Evolutionary conservation across 345 rosid species (phyloP).

Genomic region (Arabidopsis suecica): DNA sequence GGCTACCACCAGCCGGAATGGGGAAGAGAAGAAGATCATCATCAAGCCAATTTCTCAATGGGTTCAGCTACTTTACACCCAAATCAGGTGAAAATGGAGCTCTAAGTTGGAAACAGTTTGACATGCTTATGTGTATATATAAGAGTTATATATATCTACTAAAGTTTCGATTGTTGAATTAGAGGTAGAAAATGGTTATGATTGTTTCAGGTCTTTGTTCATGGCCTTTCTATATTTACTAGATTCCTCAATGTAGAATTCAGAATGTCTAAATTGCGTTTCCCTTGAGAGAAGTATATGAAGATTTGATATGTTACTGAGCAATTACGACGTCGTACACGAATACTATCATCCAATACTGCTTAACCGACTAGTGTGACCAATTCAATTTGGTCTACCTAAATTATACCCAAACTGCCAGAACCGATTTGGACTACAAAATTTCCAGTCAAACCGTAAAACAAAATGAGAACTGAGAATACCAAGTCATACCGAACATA

Average conservation of each 20-base stretch:
- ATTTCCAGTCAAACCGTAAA: background rate
- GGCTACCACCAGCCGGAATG: constrained; percentile 62
- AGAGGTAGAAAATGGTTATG: constrained; percentile 28
- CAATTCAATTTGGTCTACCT: background rate
- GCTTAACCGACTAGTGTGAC: background rate
- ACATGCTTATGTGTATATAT: constrained; percentile 35
- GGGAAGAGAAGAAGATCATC: constrained; percentile 65
- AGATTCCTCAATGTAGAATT: constrained; percentile 18
- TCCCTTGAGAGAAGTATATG: background rate
- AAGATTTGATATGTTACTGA: background rate
- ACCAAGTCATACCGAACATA: background rate
- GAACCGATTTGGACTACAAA: background rate
- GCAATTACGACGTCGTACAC: background rate
- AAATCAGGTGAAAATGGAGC: constrained; percentile 68
- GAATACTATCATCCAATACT: background rate
- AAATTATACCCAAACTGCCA: background rate
- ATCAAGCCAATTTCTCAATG: constrained; percentile 34
- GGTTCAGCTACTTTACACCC: constrained; percentile 61
- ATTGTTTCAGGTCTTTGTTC: constrained; percentile 13
- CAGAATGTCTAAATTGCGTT: constrained; percentile 16
- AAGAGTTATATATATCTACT: constrained; percentile 30
- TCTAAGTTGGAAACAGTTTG: constrained; percentile 38
- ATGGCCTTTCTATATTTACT: constrained; percentile 24
- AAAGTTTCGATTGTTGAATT: constrained; percentile 26
- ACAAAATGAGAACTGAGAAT: background rate